A percentile compares a stretch with the other conserved stretches of the same genome.
Conservation (phyloP, 192 early-diverging fungal genomes). For the Geranomyces michiganensis region DNA sequence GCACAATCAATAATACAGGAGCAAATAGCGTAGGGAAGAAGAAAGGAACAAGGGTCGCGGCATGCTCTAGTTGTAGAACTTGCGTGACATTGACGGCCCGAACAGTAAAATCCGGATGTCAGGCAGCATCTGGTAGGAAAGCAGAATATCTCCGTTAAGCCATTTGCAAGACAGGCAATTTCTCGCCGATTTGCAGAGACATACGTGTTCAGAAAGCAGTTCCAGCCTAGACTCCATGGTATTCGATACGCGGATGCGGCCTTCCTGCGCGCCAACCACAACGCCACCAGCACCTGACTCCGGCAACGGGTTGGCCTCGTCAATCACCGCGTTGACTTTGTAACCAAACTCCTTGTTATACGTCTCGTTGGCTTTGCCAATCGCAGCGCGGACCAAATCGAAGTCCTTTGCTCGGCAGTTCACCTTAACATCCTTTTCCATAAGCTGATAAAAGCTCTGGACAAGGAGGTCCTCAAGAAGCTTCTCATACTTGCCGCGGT, state of each 20-base stretch:
- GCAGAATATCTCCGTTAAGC: too few species aligned
- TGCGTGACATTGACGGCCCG: constrained; percentile 87
- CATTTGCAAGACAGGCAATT: neutral
- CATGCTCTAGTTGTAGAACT: constrained; percentile 79
- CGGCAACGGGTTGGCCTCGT: constrained; percentile 67
- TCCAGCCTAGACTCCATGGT: constrained; percentile 89
- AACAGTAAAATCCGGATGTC: constrained; percentile 88
- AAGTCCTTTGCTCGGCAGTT: constrained; percentile 74
- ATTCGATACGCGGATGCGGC: constrained; percentile 84
- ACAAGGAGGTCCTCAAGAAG: constrained; percentile 74
- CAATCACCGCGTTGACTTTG: constrained; percentile 55
- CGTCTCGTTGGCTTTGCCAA: constrained; percentile 49
- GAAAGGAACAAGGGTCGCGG: too few species aligned
- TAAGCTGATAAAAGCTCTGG: constrained; percentile 86
- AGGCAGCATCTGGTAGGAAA: constrained; percentile 79
- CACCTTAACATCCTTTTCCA: constrained; percentile 76
- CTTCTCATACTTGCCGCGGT: constrained; percentile 61
- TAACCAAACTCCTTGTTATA: constrained; percentile 63
- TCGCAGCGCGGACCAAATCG: constrained; percentile 58
- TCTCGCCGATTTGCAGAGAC: neutral
- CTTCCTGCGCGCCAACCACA: constrained; percentile 72
- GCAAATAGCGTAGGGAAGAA: too few species aligned
- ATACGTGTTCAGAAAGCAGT: constrained; percentile 67
- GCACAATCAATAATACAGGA: too few species aligned
- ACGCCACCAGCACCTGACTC: constrained; percentile 88